Evolutionary conservation across 352 stramenopile species (phyloP).

Genomic region (Globisporangium cederbergense): DNA sequence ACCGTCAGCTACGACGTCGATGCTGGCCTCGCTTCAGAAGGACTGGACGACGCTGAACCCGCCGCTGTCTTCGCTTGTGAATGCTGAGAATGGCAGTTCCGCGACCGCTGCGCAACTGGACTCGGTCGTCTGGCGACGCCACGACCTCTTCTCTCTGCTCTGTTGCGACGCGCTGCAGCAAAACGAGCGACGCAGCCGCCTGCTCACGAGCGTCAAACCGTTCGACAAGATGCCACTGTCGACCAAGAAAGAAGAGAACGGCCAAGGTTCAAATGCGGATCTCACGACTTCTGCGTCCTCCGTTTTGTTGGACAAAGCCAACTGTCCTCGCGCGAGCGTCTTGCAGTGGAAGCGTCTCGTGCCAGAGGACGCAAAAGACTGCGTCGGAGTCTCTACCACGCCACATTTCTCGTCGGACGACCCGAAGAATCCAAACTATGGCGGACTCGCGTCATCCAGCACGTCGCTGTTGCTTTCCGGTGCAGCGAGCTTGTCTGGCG

Average conservation of each 20-base stretch:
- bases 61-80: conserved; percentile 39
- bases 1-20: conserved; percentile 11
- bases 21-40: conserved; percentile 44
- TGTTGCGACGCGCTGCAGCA: conserved; percentile 59
- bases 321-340: conserved; percentile 26
- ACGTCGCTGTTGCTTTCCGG: background rate
- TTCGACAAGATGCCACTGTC: conserved; percentile 42
- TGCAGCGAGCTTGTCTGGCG: background rate
- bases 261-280: background rate
- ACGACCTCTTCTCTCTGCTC: conserved; percentile 62
- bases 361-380: conserved; percentile 68
- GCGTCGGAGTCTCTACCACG: conserved; percentile 38
- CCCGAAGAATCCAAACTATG: conserved; percentile 50
- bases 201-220: conserved; percentile 45
- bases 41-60: conserved; percentile 55
- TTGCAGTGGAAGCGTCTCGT: conserved; percentile 65
- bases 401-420: conserved; percentile 51
- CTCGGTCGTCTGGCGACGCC: conserved; percentile 22
- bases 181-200: conserved; percentile 60
- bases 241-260: conserved; percentile 1
- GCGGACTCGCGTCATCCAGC: conserved; percentile 28
- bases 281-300: background rate
- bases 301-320: background rate
- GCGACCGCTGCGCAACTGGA: conserved; percentile 9
- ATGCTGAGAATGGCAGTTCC: conserved; percentile 16